Conservation (phyloP, 139 green algal genomes). For the Astrephomene gubernaculifera region DNA sequence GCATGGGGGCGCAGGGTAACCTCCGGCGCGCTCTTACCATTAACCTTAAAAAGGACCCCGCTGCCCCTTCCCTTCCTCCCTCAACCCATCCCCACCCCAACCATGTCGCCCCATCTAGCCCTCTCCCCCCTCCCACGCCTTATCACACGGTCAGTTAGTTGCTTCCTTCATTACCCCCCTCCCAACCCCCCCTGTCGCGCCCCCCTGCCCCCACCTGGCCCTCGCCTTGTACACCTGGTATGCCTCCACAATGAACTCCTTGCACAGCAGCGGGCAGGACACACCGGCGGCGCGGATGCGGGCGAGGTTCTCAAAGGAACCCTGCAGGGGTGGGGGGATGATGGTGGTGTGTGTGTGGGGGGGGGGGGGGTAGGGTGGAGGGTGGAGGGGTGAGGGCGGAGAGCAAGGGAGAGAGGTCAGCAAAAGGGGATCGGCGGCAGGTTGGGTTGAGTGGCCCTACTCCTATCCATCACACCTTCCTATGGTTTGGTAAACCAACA, state of each 20-base stretch:
- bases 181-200: not conserved
- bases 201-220: conserved; percentile 38
- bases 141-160: too few relatives aligned
- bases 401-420: too few relatives aligned
- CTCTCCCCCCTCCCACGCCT: not conserved
- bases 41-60: too few relatives aligned
- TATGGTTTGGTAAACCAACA: too few relatives aligned
- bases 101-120: not conserved
- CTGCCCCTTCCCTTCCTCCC: not conserved
- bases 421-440: too few relatives aligned
- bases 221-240: conserved; percentile 89
- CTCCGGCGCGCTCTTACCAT: too few relatives aligned
- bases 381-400: not conserved
- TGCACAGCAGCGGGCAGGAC: conserved; percentile 95
- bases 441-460: too few relatives aligned
- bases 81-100: not conserved
- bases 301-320: conserved; percentile 82
- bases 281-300: conserved; percentile 83
- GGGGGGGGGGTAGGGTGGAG: not conserved
- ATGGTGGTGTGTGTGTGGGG: not conserved
- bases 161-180: too few relatives aligned
- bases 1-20: too few relatives aligned
- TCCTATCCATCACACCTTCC: too few relatives aligned
- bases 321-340: conserved; percentile 25
- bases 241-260: conserved; percentile 99